Evolutionary conservation across 306 rosid species (phyloP), one percentile per base, ranked within the genome.

Genomic region (Adenanthera pavonina): DNA sequence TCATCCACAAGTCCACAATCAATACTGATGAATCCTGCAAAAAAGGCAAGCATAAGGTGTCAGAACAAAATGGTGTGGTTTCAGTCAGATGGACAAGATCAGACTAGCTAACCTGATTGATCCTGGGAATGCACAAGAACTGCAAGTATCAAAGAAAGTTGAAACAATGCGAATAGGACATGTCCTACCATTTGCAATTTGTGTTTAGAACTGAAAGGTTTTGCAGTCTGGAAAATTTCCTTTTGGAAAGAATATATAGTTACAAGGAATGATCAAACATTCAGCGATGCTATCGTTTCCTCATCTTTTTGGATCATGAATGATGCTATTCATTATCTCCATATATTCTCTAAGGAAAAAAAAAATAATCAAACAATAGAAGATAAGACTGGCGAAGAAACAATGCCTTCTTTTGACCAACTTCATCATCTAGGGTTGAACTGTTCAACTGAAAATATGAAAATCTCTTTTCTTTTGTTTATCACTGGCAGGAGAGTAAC

Each of bases 1-100:
- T 83, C 72, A 70, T 79, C 78, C 48, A 79, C 70, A 13, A 83
- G 56, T 71, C 86, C 89, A 30, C 89, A 83, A 25, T 86, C 89
- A 76, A 86, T 72, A 35, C 89, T 86, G 62, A 86, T 16, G 77
- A 83, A 86, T 33, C 84, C 89, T 86, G 33, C 41, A 54, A 66
- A 86, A 64, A 19, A 35, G 47, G 76, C 6, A 47, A 79, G 47
- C 59, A 46, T 19, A 3, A 52, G 78, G 57, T 66, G 20, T 51
- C 8, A 78, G 80, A 35, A 59, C 33, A 56, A 36, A 48, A 9
- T 25, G 41, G 8, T 15, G 2, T n/a, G 0, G 35, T 71, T 35
- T 61, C 41, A 75, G 38, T 80, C 41, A 48, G 40, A 52, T 73
- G 51, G 54, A 78, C 0, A 34, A 67, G 48, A 75, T 59, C 69